Evolutionary conservation across 2,329 filamentous ascomycete species (phyloP), one percentile per base, ranked within the genome.

Genomic region (Nemania serpens): DNA sequence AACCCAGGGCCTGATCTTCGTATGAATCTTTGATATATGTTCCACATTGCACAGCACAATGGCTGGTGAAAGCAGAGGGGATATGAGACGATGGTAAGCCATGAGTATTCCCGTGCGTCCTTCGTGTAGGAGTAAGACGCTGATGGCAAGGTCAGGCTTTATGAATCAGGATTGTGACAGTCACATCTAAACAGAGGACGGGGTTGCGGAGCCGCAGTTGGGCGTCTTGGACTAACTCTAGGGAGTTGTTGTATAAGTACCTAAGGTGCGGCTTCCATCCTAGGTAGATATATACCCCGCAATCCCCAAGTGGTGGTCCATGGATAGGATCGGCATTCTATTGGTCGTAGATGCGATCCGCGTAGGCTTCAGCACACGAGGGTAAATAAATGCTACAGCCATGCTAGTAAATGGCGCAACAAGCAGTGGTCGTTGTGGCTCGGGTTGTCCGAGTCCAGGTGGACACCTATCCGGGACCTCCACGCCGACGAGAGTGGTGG

Each of bases 271-370:
- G 9, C 45, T 45, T 12, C 18, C 46, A 29, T 58, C 50, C 49
- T 43, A 55, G n/a, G n/a, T n/a, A n/a, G n/a, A n/a, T n/a, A n/a
- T n/a, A n/a, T 20, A 22, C 20, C 60, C 42, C 25, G 42, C 22
- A 36, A 46, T 43, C 45, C 13, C 45, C 55, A 10, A n/a, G n/a
- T n/a, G 59, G 46, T 45, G n/a, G n/a, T n/a, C n/a, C n/a, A n/a
- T n/a, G 25, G 50, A 50, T 10, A 29, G 45, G 46, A 54, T 47
- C 41, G 33, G 59, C 49, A 41, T 59, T 50, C 25, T 46, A 62
- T 59, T 62, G 55, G 55, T 52, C 34, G 57, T 12, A 48, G 18
- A 55, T 48, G 46, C 47, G 55, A 39, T 20, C 36, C 42, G 15
- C 42, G 10, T 37, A 17, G 43, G 45, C 20, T 50, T 39, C 39